phyloP scores from a whole-genome alignment of 345 rosid species.

The rapeseed (Brassica napus) region DNA sequence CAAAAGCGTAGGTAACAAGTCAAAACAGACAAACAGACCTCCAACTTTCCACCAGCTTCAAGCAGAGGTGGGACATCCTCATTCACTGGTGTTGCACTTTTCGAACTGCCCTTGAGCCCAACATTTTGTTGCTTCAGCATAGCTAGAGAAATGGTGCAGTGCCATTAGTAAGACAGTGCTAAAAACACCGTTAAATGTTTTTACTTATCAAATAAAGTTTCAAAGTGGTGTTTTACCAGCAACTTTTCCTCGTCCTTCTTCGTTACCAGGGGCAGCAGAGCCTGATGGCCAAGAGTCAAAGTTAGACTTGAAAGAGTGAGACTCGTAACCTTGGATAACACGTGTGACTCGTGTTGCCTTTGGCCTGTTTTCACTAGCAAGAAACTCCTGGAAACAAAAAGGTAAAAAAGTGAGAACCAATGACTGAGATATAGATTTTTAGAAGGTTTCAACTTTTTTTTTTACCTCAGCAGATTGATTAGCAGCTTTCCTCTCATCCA shows the following conservation, averaged over 20 bases:
- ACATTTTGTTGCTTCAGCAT: constrained; percentile 93
- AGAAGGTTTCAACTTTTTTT: constrained; percentile 20
- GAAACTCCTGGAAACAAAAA: constrained; percentile 61
- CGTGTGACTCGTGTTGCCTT: constrained; percentile 75
- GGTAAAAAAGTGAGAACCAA: constrained; percentile 29
- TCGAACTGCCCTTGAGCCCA: constrained; percentile 81
- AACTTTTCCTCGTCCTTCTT: constrained; percentile 98
- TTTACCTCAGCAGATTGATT: constrained; percentile 82
- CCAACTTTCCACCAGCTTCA: constrained; percentile 95
- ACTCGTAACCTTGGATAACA: constrained; percentile 93
- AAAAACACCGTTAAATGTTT: neutral
- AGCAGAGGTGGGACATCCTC: constrained; percentile 98
- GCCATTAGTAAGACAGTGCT: constrained; percentile 17
- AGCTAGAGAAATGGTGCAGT: constrained; percentile 52
- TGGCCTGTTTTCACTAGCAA: constrained; percentile 80
- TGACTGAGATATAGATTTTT: constrained; percentile 8
- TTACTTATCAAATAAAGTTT: neutral
- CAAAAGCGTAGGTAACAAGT: constrained; percentile 1
- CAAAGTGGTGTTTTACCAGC: constrained; percentile 59
- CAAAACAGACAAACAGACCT: constrained; percentile 63
- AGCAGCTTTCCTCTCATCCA: constrained; percentile 96
- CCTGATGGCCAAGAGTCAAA: constrained; percentile 98
- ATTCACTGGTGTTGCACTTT: constrained; percentile 69
- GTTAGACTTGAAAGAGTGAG: constrained; percentile 83
- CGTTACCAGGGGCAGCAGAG: constrained; percentile 68